Base-by-base conservation (phyloP, 352 stramenopile genomes). In the Globisporangium paddicum region DNA sequence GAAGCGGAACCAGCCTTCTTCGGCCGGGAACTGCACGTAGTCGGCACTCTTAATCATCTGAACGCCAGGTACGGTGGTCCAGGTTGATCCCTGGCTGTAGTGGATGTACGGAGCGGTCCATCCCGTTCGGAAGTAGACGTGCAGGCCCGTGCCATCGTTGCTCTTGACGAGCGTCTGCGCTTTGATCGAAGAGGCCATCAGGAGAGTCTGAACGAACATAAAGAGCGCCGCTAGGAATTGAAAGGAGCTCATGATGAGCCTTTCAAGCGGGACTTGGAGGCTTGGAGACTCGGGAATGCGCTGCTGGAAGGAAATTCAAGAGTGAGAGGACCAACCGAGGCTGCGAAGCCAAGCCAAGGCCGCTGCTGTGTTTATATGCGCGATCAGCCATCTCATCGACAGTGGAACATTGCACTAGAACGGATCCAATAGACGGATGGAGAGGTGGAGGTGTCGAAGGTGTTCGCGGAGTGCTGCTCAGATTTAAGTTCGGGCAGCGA, bases 1-100 rank as follows among this genome's bases (percentile, higher is more conserved):
- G 32, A 72, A 75, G n/a, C 65, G 50, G 55, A 71, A 86, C 75
- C 75, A 86, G 35, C 71, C 71, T 34, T 69, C 67, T 3, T 53
- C 59, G 6, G 66, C 18, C 18, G 73, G 72, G 55, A 79, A 82
- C 37, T 75, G 68, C 42, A 65, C 61, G 5, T 25, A 44, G 52
- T 72, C 62, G 7, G 57, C 67, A 47, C 73, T 82, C 28, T 58
- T 35, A 2, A 28, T 42, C 72, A 87, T 82, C 34, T 48, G 50
- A 44, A 72, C 41, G 16, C 73, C 73, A 0, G 73, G 68, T 1
- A 58, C 48, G 14, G 63, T 65, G 1, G 70, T 79, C 73, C 73
- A 82, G 16, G 61, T 60, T 7, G 48, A 68, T 21, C 70, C 68
- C 34, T 62, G 59, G 32, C 63, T 71, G 54, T 67, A 82, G 62